A percentile compares a stretch with the other conserved stretches of the same genome.
Conservation (phyloP, 495 filamentous ascomycete genomes). For the Penicillium cinerascens region DNA sequence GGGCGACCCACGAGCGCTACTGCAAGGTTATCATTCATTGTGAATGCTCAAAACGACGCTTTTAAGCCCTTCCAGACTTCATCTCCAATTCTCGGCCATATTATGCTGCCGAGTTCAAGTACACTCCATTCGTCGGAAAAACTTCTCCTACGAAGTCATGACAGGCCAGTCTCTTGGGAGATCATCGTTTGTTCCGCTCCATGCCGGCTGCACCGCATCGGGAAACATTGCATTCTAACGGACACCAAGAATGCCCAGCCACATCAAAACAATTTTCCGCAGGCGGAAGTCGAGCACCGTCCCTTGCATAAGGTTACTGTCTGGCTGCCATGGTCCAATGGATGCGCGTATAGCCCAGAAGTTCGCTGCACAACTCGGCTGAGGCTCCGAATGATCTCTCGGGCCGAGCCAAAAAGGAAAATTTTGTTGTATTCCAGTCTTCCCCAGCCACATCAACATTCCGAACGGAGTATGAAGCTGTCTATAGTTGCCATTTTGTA, state of each 20-base stretch:
- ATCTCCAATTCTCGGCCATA: neutral
- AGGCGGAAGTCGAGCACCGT: neutral
- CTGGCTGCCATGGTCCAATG: neutral
- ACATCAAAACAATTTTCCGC: conserved; percentile 5
- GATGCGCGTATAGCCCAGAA: neutral
- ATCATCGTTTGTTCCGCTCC: neutral
- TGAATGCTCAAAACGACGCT: too few species aligned
- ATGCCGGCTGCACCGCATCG: neutral
- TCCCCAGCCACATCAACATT: conserved; percentile 10
- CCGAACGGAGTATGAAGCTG: neutral
- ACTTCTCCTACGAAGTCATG: neutral
- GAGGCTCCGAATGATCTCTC: neutral
- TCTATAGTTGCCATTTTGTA: neutral
- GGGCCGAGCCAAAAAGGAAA: conserved; percentile 5
- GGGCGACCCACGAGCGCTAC: too few species aligned
- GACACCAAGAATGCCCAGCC: conserved; percentile 9
- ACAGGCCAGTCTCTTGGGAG: neutral
- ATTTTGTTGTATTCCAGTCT: neutral
- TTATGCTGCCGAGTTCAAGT: neutral
- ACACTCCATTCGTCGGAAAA: neutral
- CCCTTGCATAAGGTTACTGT: neutral
- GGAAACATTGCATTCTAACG: conserved; percentile 12
- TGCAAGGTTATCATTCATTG: too few species aligned
- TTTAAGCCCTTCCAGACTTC: neutral
- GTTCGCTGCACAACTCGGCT: neutral